These are phyloP conservation scores for Skeletonema marinoi DNA, from an alignment of 108 stramenopile species.

Conservation along the genomic window DNA sequence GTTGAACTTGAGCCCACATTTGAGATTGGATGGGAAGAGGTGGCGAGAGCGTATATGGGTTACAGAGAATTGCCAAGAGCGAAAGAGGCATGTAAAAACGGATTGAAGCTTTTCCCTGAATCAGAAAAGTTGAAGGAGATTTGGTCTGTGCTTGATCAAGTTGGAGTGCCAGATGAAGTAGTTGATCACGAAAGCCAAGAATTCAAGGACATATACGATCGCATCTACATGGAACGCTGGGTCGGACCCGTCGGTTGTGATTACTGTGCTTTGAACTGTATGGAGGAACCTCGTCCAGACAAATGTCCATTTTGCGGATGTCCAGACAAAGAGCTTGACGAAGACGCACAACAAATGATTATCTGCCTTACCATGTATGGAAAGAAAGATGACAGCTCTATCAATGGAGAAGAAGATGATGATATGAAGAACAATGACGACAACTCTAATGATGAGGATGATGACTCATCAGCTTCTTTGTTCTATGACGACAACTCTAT, in stretches of 20 bases:
- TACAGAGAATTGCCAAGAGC: neutral
- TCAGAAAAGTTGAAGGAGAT: neutral
- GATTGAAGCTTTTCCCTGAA: neutral
- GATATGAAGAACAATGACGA: neutral
- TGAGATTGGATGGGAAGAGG: neutral
- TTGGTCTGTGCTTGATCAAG: neutral
- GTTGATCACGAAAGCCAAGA: conserved; percentile 5
- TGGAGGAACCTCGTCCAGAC: neutral
- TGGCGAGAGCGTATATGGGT: conserved; percentile 1
- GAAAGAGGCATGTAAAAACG: neutral
- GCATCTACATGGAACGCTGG: neutral
- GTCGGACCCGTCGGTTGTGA: neutral
- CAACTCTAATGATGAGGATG: neutral
- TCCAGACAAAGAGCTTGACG: conserved; percentile 2
- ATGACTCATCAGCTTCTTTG: no score
- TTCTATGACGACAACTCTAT: no score
- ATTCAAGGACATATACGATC: neutral
- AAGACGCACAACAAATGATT: neutral
- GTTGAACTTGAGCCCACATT: neutral
- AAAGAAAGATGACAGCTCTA: neutral
- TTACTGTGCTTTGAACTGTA: neutral
- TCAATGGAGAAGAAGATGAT: neutral
- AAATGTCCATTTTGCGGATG: conserved; percentile 5
- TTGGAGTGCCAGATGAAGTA: neutral
- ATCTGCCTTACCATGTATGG: neutral